These are phyloP conservation scores for Borealophlyctis nickersoniae DNA, from an alignment of 192 early-diverging fungal genomes.

Conservation along the genomic window DNA sequence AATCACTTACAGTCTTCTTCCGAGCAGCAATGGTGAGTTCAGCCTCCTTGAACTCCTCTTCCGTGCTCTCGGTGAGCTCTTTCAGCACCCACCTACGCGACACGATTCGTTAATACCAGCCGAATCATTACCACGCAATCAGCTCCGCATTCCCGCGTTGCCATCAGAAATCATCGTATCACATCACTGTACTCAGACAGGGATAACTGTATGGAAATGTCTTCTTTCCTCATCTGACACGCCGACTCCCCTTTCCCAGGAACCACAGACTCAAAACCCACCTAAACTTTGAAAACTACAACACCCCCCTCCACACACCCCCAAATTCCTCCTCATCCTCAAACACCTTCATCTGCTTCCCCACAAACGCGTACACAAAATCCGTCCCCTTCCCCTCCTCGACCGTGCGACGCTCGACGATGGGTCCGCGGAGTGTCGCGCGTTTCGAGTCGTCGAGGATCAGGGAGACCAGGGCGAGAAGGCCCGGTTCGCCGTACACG, in stretches of 20 bases:
- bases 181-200: no score
- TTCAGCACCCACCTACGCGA: conserved; percentile 3
- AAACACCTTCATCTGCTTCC: conserved; percentile 19
- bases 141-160: no score
- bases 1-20: no score
- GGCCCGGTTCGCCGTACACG: conserved; percentile 19
- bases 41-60: conserved; percentile 20
- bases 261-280: conserved; percentile 5
- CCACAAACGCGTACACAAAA: conserved; percentile 20
- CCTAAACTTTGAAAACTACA: conserved; percentile 24
- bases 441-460: conserved; percentile 2
- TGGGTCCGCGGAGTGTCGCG: conserved; percentile 16
- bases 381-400: conserved; percentile 13
- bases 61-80: conserved; percentile 9
- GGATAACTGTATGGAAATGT: no score
- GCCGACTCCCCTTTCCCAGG: neutral
- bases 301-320: conserved; percentile 15
- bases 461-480: conserved; percentile 5
- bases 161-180: no score
- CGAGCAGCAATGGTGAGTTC: neutral
- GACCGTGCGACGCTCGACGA: neutral
- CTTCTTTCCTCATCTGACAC: no score
- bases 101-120: neutral
- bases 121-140: no score
- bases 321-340: conserved; percentile 19